These are phyloP conservation scores for Durotheca rogersii DNA, from an alignment of 495 filamentous ascomycete genomes.

Conservation along the genomic window DNA sequence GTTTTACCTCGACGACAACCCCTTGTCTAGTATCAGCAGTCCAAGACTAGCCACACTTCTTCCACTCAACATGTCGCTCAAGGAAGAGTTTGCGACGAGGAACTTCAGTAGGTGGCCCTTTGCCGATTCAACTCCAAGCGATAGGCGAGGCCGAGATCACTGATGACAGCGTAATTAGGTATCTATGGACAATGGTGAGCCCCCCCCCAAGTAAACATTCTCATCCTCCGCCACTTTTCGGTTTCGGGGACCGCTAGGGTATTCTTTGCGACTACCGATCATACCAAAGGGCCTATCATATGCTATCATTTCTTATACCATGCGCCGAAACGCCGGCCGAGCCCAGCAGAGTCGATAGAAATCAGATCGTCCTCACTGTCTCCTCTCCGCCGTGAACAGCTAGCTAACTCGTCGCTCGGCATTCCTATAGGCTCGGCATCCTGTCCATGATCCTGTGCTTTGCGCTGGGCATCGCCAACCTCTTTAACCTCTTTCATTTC, in stretches of 20 bases:
- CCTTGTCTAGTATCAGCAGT: too few species aligned
- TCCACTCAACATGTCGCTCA: slow-evolving; percentile 55
- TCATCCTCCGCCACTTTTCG: background rate
- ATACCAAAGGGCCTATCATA: background rate
- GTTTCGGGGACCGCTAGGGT: background rate
- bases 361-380: too few species aligned
- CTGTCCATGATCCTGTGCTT: slow-evolving; percentile 93
- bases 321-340: too few species aligned
- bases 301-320: too few species aligned
- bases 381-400: too few species aligned
- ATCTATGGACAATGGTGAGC: slow-evolving; percentile 99
- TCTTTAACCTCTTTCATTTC: slow-evolving; percentile 61
- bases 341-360: too few species aligned
- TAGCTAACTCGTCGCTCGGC: too few species aligned
- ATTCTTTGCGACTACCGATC: slow-evolving; percentile 1
- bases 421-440: slow-evolving; percentile 92
- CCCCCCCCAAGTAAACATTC: background rate
- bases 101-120: slow-evolving; percentile 85
- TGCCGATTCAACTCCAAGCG: background rate
- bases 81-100: slow-evolving; percentile 83
- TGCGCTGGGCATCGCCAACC: slow-evolving; percentile 90
- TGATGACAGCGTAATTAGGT: slow-evolving; percentile 56
- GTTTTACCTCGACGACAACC: too few species aligned
- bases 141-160: slow-evolving; percentile 4
- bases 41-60: slow-evolving; percentile 9